Conservation (phyloP, 345 rosid species). For the Clarkia xantiana region DNA sequence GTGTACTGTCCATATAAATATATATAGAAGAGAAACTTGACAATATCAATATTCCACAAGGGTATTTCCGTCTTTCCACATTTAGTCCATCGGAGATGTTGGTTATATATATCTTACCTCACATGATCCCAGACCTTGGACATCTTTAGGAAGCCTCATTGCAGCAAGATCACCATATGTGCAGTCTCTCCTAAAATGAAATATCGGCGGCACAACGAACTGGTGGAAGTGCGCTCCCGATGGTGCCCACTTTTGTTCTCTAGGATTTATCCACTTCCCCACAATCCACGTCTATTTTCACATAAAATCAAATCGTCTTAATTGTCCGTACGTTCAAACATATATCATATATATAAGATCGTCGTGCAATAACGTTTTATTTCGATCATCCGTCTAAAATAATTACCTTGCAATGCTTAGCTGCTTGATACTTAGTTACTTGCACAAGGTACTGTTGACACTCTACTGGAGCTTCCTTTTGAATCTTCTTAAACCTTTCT, state of each 20-base stretch:
- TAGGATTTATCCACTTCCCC: conserved; percentile 93
- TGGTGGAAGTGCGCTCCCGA: conserved; percentile 86
- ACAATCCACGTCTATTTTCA: conserved; percentile 78
- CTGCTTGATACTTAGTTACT: conserved; percentile 87
- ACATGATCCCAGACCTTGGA: conserved; percentile 72
- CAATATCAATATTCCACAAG: too few species aligned
- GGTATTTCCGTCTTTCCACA: too few species aligned
- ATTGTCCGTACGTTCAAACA: too few species aligned
- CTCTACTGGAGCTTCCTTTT: conserved; percentile 68
- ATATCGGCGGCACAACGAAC: conserved; percentile 89
- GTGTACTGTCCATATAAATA: conserved; percentile 62
- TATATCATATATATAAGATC: too few species aligned
- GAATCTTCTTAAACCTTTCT: conserved; percentile 80
- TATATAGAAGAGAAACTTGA: too few species aligned
- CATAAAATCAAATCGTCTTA: too few species aligned
- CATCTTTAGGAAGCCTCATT: conserved; percentile 82
- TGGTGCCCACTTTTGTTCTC: conserved; percentile 96
- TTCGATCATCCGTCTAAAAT: too few species aligned
- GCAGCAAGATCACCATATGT: conserved; percentile 95
- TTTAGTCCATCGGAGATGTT: too few species aligned
- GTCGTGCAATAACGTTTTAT: too few species aligned
- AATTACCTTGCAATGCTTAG: conserved; percentile 68
- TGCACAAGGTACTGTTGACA: conserved; percentile 68
- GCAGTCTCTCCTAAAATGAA: conserved; percentile 64
- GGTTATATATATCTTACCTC: conserved; percentile 48